A percentile compares a stretch with the other conserved stretches of the same genome.
Evolutionary conservation across 228 moss, liverwort and hornwort genomes (phyloP).

Genomic region (Sphagnum fallax): DNA sequence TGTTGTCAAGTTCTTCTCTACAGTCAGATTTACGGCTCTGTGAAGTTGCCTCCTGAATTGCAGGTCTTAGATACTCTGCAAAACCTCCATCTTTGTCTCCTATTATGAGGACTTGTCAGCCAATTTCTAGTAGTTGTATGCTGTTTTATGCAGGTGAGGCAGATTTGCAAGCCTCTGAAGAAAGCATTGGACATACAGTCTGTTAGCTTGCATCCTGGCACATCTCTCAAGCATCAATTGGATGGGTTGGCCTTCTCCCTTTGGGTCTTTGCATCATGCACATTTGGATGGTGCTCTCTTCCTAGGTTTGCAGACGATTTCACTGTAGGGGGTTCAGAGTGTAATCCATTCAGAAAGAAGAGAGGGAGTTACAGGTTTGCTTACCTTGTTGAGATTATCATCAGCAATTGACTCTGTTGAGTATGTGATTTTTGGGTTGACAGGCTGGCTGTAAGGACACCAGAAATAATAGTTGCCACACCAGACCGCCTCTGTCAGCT

Average conservation of each 20-base stretch:
- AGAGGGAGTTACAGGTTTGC: background rate
- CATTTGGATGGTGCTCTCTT: no score
- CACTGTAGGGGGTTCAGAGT: no score
- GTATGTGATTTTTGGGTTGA: constrained; percentile 15
- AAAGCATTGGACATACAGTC: constrained; percentile 56
- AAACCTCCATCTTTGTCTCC: no score
- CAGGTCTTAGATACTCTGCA: no score
- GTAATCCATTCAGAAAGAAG: background rate
- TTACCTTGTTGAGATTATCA: background rate
- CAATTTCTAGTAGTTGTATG: no score
- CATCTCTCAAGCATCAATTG: constrained; percentile 59
- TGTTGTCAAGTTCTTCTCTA: background rate
- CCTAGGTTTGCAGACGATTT: no score
- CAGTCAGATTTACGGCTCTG: no score
- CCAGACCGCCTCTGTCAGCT: constrained; percentile 67
- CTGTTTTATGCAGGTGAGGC: constrained; percentile 50
- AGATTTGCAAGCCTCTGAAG: constrained; percentile 62
- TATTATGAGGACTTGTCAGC: no score
- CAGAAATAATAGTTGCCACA: constrained; percentile 75
- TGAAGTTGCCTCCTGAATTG: no score
- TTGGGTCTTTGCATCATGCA: no score
- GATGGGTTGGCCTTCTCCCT: constrained; percentile 43
- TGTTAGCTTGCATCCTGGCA: constrained; percentile 67
- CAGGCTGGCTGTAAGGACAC: constrained; percentile 56
- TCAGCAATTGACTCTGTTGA: background rate